Evolutionary conservation across 768 basidiomycete species (phyloP), one percentile per base, ranked within the genome.

Genomic region (Phallus indusiatus): DNA sequence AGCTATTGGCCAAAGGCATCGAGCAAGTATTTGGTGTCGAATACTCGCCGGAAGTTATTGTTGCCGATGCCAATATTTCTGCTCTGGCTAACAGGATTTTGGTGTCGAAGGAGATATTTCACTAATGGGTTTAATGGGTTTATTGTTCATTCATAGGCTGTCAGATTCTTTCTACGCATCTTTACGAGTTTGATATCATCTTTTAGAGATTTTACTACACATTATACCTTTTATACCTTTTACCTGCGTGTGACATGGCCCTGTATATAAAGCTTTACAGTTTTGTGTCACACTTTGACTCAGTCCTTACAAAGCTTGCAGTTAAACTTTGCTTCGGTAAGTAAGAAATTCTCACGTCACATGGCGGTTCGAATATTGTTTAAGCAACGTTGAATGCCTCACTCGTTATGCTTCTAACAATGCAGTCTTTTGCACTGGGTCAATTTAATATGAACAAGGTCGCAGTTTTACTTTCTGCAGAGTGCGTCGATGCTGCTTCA

Each of bases 61-160:
- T 98, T 51, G 95, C 92, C 1, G 93, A 96, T 66, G 94, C 96
- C 24, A 98, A 98, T 71, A 70, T 97, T 67, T 81, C 83, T n/a
- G 77, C 85, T 24, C 74, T 99, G 61, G 84, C 92, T 1, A 86
- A 86, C 65, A 78, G 92, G 66, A 90, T 99, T 65, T 71, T 94
- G 62, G 80, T 85, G 21, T 88, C 89, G 17, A 89, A 81, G 65
- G 78, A 84, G 65, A 74, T 88, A 12, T 56, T 69, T 33, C 42
- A 24, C 8, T 55, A 35, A 55, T 21, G 18, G 21, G 33, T 34
- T 33, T 36, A 33, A 21, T 17, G 34, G 35, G 6, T 52, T 16
- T 18, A 20, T 36, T 42, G 14, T 6, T 52, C 24, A 5, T 52
- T 54, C 5, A 52, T 42, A 11, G n/a, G 42, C n/a, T 42, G 4